Evolutionary conservation across 2,329 filamentous ascomycete species (phyloP), one percentile per base, ranked within the genome.

Genomic region (Alternaria ethzedia): DNA sequence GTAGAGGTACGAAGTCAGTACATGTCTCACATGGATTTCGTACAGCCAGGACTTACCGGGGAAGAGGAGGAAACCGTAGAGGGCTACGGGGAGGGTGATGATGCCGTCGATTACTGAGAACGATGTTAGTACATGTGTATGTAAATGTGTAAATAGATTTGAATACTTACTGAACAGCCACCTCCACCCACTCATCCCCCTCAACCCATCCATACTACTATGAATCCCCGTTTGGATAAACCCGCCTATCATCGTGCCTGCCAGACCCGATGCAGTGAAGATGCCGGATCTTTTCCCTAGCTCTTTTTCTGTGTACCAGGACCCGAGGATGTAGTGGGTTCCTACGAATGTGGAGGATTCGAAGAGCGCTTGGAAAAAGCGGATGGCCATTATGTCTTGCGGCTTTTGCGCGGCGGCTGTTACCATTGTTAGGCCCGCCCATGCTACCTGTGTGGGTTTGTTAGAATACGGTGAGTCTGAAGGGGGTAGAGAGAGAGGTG

Each of bases 371-470:
- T 82, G 81, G 64, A 83, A 83, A 71, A 83, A 83, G 5, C 87
- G 84, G 66, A 89, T 87, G 2, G 83, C 87, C 84, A 88, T 88
- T 70, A 90, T 87, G 47, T 84, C 77, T 63, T 83, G 79, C 0
- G 86, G 86, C 5, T 79, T 82, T 8, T 85, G 82, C 0, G 80
- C 83, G 3, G 84, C 82, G 1, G 86, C 87, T 1, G 87, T 89
- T 36, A 83, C 80, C 86, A 90, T 89, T 3, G 89, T 91, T 25
- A 91, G 77, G 0, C 83, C 81, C 3, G 86, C 88, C 90, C 89
- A 91, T 60, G 87, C 71, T 17, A 78, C 69, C 75, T 6, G 20
- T 3, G 8, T 30, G 41, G 12, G 15, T 0, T 45, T 52, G 30
- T 58, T 58, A 58, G 23, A 4, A 26, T 26, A 25, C 23, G 23